Conservation (phyloP, 805 yeast species). For the Myxozyma nipponensis region DNA sequence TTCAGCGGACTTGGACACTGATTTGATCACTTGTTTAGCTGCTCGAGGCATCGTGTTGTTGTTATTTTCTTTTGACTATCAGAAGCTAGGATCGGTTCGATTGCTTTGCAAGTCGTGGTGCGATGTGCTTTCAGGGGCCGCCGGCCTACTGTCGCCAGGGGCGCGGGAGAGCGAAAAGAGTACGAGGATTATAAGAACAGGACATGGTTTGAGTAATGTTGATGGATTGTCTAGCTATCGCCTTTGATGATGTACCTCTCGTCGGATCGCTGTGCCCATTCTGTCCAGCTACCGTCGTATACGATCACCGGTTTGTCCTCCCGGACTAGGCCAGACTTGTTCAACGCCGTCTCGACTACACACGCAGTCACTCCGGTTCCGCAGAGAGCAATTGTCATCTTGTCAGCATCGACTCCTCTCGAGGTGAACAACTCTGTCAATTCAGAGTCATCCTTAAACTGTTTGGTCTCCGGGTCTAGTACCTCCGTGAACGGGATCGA, state of each 20-base stretch:
- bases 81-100: too few species aligned
- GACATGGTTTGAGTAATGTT: too few species aligned
- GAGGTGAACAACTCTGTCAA: slow-evolving; percentile 48
- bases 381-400: slow-evolving; percentile 82
- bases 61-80: too few species aligned
- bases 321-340: slow-evolving; percentile 39
- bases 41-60: not conserved
- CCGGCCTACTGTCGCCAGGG: too few species aligned
- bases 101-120: too few species aligned
- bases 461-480: slow-evolving; percentile 45
- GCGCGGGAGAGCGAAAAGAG: too few species aligned
- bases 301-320: slow-evolving; percentile 50
- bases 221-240: not conserved
- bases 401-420: slow-evolving; percentile 42
- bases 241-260: not conserved
- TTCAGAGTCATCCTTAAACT: slow-evolving; percentile 48
- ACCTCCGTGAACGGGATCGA: slow-evolving; percentile 72
- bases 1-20: not conserved
- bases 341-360: slow-evolving; percentile 71
- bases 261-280: slow-evolving; percentile 72
- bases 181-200: too few species aligned
- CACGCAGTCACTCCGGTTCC: slow-evolving; percentile 97
- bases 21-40: not conserved
- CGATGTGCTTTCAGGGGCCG: too few species aligned
- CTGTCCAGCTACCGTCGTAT: slow-evolving; percentile 68